Base-by-base conservation (phyloP, 2,329 filamentous ascomycete species). In the Fusarium brevicatenulatum region DNA sequence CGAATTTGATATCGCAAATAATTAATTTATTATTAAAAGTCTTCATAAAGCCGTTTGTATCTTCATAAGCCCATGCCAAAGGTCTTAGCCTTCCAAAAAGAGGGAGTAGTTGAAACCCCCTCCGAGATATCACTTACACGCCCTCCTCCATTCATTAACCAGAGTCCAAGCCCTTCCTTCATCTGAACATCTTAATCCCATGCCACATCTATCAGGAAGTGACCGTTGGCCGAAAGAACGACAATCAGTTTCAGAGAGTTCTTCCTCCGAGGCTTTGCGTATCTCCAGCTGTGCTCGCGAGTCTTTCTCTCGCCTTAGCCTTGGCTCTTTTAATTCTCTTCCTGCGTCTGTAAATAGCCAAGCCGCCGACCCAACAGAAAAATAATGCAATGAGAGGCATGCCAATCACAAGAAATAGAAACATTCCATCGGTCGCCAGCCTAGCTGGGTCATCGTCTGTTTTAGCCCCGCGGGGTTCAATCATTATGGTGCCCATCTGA, bases 21-120 rank as follows among this genome's bases (percentile, higher is more conserved):
- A 53, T n/a, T 25, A 19, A 18, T n/a, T 2, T n/a, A n/a, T 25
- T 19, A 25, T 23, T 28, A 18, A 15, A 10, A 10, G 16, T 30
- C 7, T 16, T 28, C 7, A 19, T 8, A n/a, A n/a, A 58, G 19
- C 10, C 13, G 4, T 21, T 28, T 12, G 13, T 18, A 28, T 30
- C 7, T 25, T 30, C 18, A 16, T 2, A 7, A 15, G 2, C 4
- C 6, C n/a, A 13, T 9, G 7, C 1, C 3, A 13, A 28, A 40
- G 5, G 10, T 18, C 15, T 0, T 1, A 2, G 9, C n/a, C 7
- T 53, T 40, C 10, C 15, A 28, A 15, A n/a, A 37, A n/a, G 23
- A 28, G 7, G 34, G 4, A 36, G 15, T 3, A 15, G 7, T 28
- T 10, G 19, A 58, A 37, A 4, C 8, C 16, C n/a, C 13, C 23